A percentile compares a stretch with the other conserved stretches of the same genome.
These are phyloP conservation scores for Oemleria cerasiformis DNA, from an alignment of 306 rosid species.

Conservation along the genomic window DNA sequence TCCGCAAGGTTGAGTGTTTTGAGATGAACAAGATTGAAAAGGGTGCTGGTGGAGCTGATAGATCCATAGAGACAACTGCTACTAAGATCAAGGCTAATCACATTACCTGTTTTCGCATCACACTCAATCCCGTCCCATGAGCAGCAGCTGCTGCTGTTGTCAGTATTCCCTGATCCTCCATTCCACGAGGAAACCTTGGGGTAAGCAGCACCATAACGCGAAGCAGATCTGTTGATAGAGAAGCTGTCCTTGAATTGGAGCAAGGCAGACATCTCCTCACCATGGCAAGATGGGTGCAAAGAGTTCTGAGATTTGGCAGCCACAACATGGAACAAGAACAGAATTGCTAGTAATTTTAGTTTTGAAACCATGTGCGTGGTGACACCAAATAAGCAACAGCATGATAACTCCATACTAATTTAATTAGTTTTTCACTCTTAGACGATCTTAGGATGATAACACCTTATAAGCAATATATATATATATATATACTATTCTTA, in stretches of 20 bases:
- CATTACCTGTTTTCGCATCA: neutral
- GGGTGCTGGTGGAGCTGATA: neutral
- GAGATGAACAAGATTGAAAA: conserved; percentile 17
- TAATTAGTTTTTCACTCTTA: neutral
- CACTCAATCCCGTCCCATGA: conserved; percentile 14
- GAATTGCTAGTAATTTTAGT: neutral
- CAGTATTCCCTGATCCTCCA: neutral
- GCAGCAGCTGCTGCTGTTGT: neutral
- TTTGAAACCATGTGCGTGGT: neutral
- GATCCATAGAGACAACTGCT: conserved; percentile 16
- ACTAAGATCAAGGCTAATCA: conserved; percentile 5
- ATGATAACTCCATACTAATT: neutral
- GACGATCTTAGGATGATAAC: too few relatives aligned
- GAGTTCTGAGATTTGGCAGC: neutral
- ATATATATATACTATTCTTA: too few relatives aligned
- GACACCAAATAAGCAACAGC: neutral
- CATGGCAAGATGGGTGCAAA: conserved; percentile 15
- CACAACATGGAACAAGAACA: neutral
- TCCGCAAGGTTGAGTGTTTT: neutral
- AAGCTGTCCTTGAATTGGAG: conserved; percentile 14
- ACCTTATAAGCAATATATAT: too few relatives aligned
- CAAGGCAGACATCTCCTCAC: conserved; percentile 12
- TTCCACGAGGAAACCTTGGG: conserved; percentile 14
- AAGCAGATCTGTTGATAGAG: conserved; percentile 1
- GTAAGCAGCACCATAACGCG: neutral